Conservation (phyloP, 176 grass and related monocot species). For the Oropetium thomaeum region DNA sequence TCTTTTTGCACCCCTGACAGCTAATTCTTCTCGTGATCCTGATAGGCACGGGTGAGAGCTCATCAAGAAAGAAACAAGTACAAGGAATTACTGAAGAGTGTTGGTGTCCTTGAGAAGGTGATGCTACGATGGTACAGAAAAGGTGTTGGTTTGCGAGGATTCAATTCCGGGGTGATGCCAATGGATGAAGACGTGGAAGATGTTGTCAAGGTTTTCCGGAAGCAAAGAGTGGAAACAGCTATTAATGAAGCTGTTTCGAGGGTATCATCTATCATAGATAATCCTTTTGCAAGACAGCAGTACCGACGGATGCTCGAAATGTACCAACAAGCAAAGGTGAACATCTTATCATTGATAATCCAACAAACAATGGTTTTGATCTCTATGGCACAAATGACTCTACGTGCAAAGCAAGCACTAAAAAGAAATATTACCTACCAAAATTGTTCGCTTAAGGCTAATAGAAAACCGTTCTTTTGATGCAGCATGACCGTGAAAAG, state of each 20-base stretch:
- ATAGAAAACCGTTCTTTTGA: neutral
- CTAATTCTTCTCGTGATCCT: conserved; percentile 30
- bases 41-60: conserved; percentile 74
- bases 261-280: conserved; percentile 48
- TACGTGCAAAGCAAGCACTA: neutral
- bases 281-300: conserved; percentile 57
- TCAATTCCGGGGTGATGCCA: conserved; percentile 42
- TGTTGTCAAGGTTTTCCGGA: conserved; percentile 58
- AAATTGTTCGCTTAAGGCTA: neutral
- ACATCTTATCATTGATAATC: neutral
- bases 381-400: neutral
- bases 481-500: neutral
- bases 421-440: neutral
- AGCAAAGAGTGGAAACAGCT: conserved; percentile 76
- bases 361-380: neutral
- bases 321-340: conserved; percentile 64
- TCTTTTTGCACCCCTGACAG: neutral
- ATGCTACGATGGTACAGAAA: conserved; percentile 66
- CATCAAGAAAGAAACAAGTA: conserved; percentile 68
- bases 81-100: conserved; percentile 51
- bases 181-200: conserved; percentile 64
- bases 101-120: conserved; percentile 71
- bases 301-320: conserved; percentile 72
- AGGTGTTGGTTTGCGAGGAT: conserved; percentile 66
- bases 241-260: conserved; percentile 64